Conservation (phyloP, 768 basidiomycete genomes). For the Phanerochaete carnosa region DNA sequence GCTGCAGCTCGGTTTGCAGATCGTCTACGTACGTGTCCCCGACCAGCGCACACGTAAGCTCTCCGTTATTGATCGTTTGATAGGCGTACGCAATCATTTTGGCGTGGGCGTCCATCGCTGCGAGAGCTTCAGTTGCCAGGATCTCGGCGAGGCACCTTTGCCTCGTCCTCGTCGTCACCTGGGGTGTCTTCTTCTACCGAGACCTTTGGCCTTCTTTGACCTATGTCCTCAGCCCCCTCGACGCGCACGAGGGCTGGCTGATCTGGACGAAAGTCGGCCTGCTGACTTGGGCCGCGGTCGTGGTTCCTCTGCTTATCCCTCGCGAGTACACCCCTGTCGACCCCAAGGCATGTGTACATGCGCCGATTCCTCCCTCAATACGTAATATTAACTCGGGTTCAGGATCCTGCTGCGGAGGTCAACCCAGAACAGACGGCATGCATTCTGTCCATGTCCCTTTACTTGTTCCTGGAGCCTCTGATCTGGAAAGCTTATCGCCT, state of each 20-base stretch:
- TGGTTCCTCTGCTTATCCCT: constrained; percentile 38
- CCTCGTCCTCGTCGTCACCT: constrained; percentile 30
- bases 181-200: constrained; percentile 34
- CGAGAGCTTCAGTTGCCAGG: constrained; percentile 19
- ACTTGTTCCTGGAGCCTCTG: constrained; percentile 37
- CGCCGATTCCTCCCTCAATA: neutral
- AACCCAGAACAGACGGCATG: constrained; percentile 46
- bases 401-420: constrained; percentile 19
- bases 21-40: constrained; percentile 14
- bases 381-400: neutral
- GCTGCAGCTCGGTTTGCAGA: constrained; percentile 28
- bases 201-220: constrained; percentile 38
- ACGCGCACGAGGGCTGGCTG: constrained; percentile 28
- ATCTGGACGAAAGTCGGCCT: constrained; percentile 37
- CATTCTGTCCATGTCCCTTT: constrained; percentile 36
- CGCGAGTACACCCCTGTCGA: constrained; percentile 38
- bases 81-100: constrained; percentile 35
- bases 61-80: neutral
- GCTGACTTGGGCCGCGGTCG: constrained; percentile 29
- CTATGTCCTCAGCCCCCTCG: constrained; percentile 29
- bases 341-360: constrained; percentile 12
- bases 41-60: neutral
- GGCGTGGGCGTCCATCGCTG: constrained; percentile 26
- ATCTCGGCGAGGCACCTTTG: constrained; percentile 30
- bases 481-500: constrained; percentile 28